These are phyloP conservation scores for Blastocystis hominis DNA, from an alignment of 352 stramenopile species.

Conservation along the genomic window DNA sequence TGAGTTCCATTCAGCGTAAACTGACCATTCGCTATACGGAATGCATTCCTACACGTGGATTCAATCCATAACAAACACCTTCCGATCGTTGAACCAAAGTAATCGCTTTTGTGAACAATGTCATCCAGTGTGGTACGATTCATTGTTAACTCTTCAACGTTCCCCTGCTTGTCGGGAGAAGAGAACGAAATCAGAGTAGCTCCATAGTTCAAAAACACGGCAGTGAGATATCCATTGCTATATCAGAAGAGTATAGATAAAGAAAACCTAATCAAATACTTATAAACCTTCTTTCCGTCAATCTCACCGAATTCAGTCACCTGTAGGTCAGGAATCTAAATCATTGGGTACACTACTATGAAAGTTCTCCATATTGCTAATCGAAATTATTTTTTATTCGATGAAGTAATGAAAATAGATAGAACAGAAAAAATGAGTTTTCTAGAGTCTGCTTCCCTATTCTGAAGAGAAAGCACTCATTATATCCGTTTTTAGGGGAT, in stretches of 20 bases:
- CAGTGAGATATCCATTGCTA: constrained; percentile 47
- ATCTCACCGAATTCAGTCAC: not conserved
- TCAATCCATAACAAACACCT: not conserved
- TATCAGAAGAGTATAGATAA: not conserved
- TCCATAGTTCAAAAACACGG: constrained; percentile 55
- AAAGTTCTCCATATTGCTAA: too few species aligned
- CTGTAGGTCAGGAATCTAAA: not conserved
- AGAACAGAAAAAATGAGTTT: not conserved
- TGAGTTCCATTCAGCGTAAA: not conserved
- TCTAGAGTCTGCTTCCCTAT: too few species aligned
- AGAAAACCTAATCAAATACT: not conserved
- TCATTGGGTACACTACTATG: not conserved
- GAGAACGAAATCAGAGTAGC: constrained; percentile 37
- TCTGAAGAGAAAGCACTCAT: not conserved
- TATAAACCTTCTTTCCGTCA: not conserved
- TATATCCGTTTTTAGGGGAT: too few species aligned
- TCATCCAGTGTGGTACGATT: constrained; percentile 41
- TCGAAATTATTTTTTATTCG: not conserved
- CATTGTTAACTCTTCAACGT: constrained; percentile 46
- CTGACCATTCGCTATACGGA: constrained; percentile 43
- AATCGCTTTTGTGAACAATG: constrained; percentile 43
- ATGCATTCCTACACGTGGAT: constrained; percentile 11
- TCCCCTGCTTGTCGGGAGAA: constrained; percentile 14
- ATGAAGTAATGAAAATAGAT: not conserved
- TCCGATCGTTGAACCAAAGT: constrained; percentile 55